Evolutionary conservation across 2,329 filamentous ascomycete genomes (phyloP).

Genomic region (Madurella mycetomatis): DNA sequence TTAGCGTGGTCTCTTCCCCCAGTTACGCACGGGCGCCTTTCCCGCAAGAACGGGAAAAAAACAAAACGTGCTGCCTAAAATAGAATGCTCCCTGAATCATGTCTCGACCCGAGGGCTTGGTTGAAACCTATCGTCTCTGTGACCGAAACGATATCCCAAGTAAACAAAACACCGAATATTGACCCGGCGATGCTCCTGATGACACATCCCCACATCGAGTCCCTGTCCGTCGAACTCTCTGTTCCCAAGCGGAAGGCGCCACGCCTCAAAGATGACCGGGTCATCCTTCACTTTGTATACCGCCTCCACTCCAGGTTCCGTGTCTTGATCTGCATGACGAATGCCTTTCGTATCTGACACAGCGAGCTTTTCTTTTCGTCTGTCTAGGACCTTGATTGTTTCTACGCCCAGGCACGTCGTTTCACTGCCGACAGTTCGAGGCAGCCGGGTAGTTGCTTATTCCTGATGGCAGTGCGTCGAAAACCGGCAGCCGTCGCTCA

Average conservation of each 20-base stretch:
- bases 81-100: background rate
- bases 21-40: background rate
- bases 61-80: background rate
- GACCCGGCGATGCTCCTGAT: conserved; percentile 5
- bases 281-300: conserved; percentile 76
- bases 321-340: conserved; percentile 10
- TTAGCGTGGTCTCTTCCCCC: background rate
- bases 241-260: conserved; percentile 26
- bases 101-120: background rate
- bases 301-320: conserved; percentile 1
- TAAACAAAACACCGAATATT: background rate
- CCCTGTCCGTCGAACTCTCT: background rate
- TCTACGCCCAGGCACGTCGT: conserved; percentile 70
- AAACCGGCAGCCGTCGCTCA: conserved; percentile 69
- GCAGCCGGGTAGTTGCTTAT: conserved; percentile 1
- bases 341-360: conserved; percentile 11
- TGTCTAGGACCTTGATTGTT: conserved; percentile 74
- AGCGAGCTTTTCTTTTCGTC: conserved; percentile 5
- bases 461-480: conserved; percentile 50
- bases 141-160: background rate
- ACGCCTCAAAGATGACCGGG: conserved; percentile 54
- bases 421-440: background rate
- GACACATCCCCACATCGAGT: background rate
- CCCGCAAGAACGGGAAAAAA: too few species aligned
- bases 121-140: background rate